phyloP scores from a whole-genome alignment of 306 rosid genomes.

The Comarum palustre region DNA sequence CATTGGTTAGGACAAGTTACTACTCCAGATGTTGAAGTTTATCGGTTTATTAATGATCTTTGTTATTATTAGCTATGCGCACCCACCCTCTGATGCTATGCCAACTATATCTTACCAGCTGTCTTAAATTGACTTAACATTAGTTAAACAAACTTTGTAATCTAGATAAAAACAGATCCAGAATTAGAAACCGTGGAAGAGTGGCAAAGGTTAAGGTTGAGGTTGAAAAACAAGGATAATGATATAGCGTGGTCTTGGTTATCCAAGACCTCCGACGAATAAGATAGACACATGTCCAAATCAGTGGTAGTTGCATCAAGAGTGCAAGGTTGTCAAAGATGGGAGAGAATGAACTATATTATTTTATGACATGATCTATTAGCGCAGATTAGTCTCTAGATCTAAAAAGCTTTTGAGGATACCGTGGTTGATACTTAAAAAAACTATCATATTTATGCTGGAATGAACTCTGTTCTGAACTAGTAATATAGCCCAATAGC shows the following conservation, averaged over 20 bases:
- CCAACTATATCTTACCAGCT: neutral
- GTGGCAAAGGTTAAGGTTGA: neutral
- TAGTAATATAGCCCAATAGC: neutral
- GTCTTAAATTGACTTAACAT: neutral
- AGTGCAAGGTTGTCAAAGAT: neutral
- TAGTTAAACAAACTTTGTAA: neutral
- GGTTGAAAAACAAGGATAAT: neutral
- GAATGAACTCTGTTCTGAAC: neutral
- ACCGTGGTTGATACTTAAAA: too few relatives aligned
- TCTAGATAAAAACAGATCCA: neutral
- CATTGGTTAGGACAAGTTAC: neutral
- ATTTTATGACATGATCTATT: too few relatives aligned
- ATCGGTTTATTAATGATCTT: neutral
- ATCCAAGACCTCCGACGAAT: neutral
- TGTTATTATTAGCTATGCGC: neutral
- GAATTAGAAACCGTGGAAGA: neutral
- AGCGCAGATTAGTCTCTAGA: too few relatives aligned
- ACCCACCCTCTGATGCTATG: neutral
- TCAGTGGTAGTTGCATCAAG: neutral
- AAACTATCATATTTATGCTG: neutral
- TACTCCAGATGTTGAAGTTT: neutral
- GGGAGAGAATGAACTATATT: constrained; percentile 14
- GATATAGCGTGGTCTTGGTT: neutral
- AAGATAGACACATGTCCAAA: neutral
- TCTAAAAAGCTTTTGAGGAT: too few relatives aligned